Conservation (phyloP, 2,329 filamentous ascomycete species). For the Trichophyton schoenleinii region DNA sequence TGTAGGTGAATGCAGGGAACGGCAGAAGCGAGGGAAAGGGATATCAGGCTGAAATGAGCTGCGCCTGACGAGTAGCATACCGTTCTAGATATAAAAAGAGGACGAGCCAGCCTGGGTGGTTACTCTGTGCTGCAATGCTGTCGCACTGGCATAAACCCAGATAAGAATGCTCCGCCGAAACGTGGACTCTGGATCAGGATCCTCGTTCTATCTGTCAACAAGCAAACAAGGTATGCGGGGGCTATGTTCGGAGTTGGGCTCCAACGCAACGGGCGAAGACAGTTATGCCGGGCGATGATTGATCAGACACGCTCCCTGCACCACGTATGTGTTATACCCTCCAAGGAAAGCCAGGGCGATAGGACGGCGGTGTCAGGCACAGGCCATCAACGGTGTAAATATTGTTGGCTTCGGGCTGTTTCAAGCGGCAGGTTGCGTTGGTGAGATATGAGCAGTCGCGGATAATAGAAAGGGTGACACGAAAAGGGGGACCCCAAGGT, state of each 20-base stretch:
- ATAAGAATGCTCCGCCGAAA: not conserved
- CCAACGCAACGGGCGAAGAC: not conserved
- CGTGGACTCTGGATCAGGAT: not conserved
- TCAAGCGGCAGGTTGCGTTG: not conserved
- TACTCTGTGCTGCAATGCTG: not conserved
- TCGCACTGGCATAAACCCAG: not conserved
- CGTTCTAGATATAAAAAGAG: not conserved
- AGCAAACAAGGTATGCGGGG: not conserved
- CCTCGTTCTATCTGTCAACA: not conserved
- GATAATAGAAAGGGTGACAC: not conserved
- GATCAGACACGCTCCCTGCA: not conserved
- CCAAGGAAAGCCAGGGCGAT: not conserved
- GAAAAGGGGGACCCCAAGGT: not conserved
- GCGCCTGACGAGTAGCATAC: not conserved
- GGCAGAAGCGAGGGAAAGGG: too few species aligned
- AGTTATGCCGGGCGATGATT: not conserved
- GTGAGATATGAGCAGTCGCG: constrained; percentile 3
- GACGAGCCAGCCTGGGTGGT: not conserved
- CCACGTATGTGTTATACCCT: not conserved
- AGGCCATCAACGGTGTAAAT: not conserved
- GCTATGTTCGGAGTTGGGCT: not conserved
- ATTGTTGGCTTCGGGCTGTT: not conserved
- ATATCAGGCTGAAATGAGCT: not conserved
- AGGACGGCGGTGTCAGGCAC: not conserved
- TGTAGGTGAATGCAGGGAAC: not conserved